These are phyloP conservation scores for Phaeosphaeriaceae sp. DNA, from an alignment of 2,329 filamentous ascomycete species.

Conservation along the genomic window DNA sequence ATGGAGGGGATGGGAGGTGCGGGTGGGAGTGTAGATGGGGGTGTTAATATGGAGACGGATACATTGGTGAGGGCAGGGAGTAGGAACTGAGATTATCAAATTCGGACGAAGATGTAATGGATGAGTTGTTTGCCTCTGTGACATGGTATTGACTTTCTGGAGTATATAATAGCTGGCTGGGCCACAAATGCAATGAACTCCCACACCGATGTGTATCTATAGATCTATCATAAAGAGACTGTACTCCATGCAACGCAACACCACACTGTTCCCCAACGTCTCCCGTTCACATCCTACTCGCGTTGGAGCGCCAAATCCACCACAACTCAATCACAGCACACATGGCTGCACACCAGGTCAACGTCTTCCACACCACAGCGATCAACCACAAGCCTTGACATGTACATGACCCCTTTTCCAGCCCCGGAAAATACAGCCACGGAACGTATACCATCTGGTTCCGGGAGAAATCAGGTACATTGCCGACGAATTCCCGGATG, in stretches of 20 bases:
- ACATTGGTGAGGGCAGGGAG: constrained; percentile 28
- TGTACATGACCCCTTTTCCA: background rate
- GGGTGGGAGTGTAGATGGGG: background rate
- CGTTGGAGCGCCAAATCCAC: background rate
- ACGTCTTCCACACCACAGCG: background rate
- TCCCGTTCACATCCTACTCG: background rate
- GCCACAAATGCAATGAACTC: background rate
- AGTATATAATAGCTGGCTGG: background rate
- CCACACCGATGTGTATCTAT: background rate
- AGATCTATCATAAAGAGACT: background rate
- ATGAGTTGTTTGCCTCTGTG: background rate
- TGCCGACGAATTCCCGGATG: too few species aligned
- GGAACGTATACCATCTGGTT: too few species aligned
- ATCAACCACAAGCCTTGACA: background rate
- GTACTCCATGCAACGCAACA: background rate
- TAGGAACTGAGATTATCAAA: background rate
- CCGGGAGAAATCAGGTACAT: too few species aligned
- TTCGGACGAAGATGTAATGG: background rate
- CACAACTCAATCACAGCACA: background rate
- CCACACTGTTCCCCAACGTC: background rate
- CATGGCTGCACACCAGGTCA: background rate
- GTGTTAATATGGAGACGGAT: constrained; percentile 12
- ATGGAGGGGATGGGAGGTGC: constrained; percentile 10
- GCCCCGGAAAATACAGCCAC: background rate
- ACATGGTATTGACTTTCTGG: background rate